Evolutionary conservation across 352 stramenopile species (phyloP).

Genomic region (Discostella stelligera): DNA sequence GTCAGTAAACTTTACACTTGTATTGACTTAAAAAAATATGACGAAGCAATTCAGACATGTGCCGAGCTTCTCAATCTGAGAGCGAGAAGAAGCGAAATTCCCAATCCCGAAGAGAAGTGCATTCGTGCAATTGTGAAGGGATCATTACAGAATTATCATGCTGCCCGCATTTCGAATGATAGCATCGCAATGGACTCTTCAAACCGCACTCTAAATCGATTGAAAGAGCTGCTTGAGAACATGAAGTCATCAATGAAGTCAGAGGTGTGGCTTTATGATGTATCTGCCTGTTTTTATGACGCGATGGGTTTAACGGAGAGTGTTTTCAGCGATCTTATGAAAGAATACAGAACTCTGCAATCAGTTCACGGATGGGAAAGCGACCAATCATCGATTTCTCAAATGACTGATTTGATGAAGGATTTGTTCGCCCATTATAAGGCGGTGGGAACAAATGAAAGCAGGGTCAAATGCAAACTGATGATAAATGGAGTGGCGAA

Average conservation of each 20-base stretch:
- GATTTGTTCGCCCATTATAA: slow-evolving; percentile 65
- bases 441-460: slow-evolving; percentile 45
- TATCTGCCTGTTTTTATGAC: slow-evolving; percentile 65
- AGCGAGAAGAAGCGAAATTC: slow-evolving; percentile 50
- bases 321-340: slow-evolving; percentile 76
- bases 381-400: slow-evolving; percentile 54
- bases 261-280: slow-evolving; percentile 78
- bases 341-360: slow-evolving; percentile 72
- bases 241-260: slow-evolving; percentile 50
- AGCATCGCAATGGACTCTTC: slow-evolving; percentile 57
- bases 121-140: slow-evolving; percentile 70
- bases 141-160: slow-evolving; percentile 51
- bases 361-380: slow-evolving; percentile 65
- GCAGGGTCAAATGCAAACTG: slow-evolving; percentile 69
- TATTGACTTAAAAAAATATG: slow-evolving; percentile 79
- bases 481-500: slow-evolving; percentile 67
- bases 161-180: slow-evolving; percentile 23
- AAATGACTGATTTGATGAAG: slow-evolving; percentile 58
- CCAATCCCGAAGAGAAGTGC: slow-evolving; percentile 71
- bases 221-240: slow-evolving; percentile 63
- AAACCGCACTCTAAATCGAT: slow-evolving; percentile 56
- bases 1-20: slow-evolving; percentile 78
- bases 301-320: slow-evolving; percentile 59
- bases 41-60: slow-evolving; percentile 81
- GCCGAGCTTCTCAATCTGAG: slow-evolving; percentile 68